Base-by-base conservation (phyloP, 495 filamentous ascomycete species). In the Penicillium chermesinum region DNA sequence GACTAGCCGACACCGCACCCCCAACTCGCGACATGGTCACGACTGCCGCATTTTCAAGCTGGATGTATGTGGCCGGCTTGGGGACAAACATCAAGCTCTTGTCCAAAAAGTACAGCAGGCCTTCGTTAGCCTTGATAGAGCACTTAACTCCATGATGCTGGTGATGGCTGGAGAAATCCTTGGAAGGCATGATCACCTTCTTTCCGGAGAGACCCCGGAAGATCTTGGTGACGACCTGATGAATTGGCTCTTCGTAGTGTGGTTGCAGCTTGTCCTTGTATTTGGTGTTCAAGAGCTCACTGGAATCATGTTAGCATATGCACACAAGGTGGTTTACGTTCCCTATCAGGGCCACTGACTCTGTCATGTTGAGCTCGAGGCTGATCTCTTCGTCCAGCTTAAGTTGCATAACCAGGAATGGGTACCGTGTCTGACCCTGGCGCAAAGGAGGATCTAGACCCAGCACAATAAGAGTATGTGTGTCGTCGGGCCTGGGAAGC, bases 41-140 rank as follows among this genome's bases (percentile, higher is more conserved):
- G 30, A 85, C 83, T 6, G 84, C 78, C 14, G 95, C 82, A 52
- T 91, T 88, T 49, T 97, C 94, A 62, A 95, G 87, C 34, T 89
- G 84, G 30, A 99, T 90, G 69, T 95, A 97, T 2, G 91, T 95
- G 0, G 94, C 91, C 0, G 94, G 94, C 66, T 99, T 99, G 2
- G 94, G 94, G 5, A 99, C 93, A 55, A 99, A 99, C 79, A 99
- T 93, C 60, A 99, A 91, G 7, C 90, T 93, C 71, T 95, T 96
- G 66, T 99, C 94, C 54, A 99, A 69, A 67, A 91, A 96, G 75
- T 93, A 99, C 21, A 99, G 71, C 56, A 94, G 90, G 43, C 94
- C 94, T 66, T 99, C 94, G 63, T 91, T 95, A 41, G 94, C 94
- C 69, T 99, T 99, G 75, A 97, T 94, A 10, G 93, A 96, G 72